Percentiles rank a stretch among this genome's conserved stretches.
phyloP scores from a whole-genome alignment of 129 eudicot genomes.

The sunflower (Helianthus annuus) region HanXRQr2.0-SUNRISE NC_035443.2:26558165-26558664 shows the following conservation, averaged over 20 bases:
- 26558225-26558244: not conserved
- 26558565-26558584: not conserved
- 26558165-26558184: not conserved
- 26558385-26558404: constrained; percentile 30
- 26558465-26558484: constrained; percentile 21
- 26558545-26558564: no score
- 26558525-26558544: not conserved
- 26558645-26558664: constrained; percentile 1
- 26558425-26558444: constrained; percentile 19
- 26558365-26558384: constrained; percentile 1
- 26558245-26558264: not conserved
- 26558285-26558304: constrained; percentile 21
- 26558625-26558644: not conserved
- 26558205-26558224: not conserved
- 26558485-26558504: not conserved
- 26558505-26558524: not conserved
- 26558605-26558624: not conserved
- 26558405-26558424: constrained; percentile 33
- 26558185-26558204: not conserved
- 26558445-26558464: constrained; percentile 30
- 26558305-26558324: constrained; percentile 31
- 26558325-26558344: constrained; percentile 25
- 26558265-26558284: constrained; percentile 1
- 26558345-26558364: constrained; percentile 28
- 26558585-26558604: not conserved